These are phyloP conservation scores for Solanum appendiculatum DNA, from an alignment of 257 asterid species.

Conservation along the genomic window DNA sequence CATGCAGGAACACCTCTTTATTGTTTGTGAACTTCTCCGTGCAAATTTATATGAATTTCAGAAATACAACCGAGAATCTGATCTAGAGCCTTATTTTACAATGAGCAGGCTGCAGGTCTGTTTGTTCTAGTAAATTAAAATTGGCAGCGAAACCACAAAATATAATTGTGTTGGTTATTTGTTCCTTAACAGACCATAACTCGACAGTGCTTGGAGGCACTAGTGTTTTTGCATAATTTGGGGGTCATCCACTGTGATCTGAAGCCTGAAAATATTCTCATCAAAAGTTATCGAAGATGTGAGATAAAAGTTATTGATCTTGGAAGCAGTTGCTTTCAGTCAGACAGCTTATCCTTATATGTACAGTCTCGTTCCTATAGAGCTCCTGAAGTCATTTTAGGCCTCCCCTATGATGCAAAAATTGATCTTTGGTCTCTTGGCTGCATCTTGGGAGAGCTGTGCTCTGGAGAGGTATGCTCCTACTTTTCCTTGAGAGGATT, in stretches of 20 bases:
- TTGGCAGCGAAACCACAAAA: background rate
- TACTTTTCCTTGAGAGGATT: background rate
- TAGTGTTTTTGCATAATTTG: constrained; percentile 61
- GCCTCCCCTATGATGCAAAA: constrained; percentile 81
- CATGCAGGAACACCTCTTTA: constrained; percentile 76
- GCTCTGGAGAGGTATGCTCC: constrained; percentile 69
- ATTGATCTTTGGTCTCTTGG: constrained; percentile 96
- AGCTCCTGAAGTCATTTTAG: constrained; percentile 95
- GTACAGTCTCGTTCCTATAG: constrained; percentile 96
- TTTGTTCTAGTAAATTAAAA: background rate
- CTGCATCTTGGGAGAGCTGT: constrained; percentile 80
- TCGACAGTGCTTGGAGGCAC: constrained; percentile 81
- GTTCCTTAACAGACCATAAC: constrained; percentile 49
- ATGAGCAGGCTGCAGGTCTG: constrained; percentile 70
- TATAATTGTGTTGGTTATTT: constrained; percentile 4
- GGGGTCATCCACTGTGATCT: constrained; percentile 94
- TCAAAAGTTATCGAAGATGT: constrained; percentile 75
- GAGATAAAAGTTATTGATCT: constrained; percentile 92
- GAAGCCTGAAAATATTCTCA: constrained; percentile 91
- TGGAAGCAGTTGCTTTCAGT: constrained; percentile 93
- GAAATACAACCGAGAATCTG: constrained; percentile 74
- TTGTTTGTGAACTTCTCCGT: constrained; percentile 82
- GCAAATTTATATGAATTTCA: constrained; percentile 88
- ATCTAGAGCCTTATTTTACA: constrained; percentile 71
- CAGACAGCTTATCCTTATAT: constrained; percentile 64